phyloP scores from a whole-genome alignment of 73 alveolate species.

The Uronychia binucleata region DNA sequence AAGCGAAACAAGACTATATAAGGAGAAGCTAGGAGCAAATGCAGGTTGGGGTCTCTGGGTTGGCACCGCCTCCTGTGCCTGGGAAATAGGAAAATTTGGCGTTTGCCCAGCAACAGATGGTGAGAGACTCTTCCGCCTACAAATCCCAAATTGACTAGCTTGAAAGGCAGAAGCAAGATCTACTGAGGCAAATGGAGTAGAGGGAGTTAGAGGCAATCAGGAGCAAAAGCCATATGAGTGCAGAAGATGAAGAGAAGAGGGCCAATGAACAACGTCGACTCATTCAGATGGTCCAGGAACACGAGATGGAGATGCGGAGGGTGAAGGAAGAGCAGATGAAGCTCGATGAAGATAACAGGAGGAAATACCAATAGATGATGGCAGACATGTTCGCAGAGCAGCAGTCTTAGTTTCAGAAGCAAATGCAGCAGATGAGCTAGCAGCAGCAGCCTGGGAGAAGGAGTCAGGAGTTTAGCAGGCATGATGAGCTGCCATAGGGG shows the following conservation, averaged over 20 bases:
- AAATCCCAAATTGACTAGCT: background rate
- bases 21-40: background rate
- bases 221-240: background rate
- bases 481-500: background rate
- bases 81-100: background rate
- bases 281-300: background rate
- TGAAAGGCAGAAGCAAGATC: background rate
- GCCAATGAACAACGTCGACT: background rate
- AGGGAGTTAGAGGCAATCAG: background rate
- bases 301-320: background rate
- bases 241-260: background rate
- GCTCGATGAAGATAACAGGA: background rate
- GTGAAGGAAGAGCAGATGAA: background rate
- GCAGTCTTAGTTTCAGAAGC: background rate
- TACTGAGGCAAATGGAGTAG: background rate
- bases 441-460: background rate
- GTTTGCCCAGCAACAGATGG: background rate
- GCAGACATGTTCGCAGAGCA: background rate
- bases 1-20: no score
- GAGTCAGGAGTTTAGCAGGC: background rate
- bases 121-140: background rate
- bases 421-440: background rate
- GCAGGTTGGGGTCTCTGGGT: no score
- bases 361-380: background rate
- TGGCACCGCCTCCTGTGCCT: background rate